Conservation (phyloP, 192 early-diverging fungal genomes). For the Linnemannia elongata region DNA sequence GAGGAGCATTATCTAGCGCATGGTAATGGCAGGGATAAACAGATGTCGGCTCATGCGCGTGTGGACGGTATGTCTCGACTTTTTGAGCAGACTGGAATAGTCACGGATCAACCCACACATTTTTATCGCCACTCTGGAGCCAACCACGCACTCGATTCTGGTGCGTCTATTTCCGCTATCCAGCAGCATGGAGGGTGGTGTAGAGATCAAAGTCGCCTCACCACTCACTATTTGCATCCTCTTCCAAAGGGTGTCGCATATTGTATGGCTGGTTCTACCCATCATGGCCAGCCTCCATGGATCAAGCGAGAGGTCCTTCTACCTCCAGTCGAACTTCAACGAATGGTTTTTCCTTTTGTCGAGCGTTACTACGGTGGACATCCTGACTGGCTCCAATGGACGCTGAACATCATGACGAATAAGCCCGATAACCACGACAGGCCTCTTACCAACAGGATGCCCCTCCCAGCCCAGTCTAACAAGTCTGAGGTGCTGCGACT, state of each 20-base stretch:
- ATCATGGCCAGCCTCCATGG: not conserved
- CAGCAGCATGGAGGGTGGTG: not conserved
- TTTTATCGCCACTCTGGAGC: not conserved
- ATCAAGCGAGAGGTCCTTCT: not conserved
- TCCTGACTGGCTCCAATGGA: not conserved
- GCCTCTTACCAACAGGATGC: not conserved
- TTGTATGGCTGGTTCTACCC: not conserved
- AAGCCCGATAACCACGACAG: too few species aligned
- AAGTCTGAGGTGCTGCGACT: not conserved
- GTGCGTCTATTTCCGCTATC: not conserved
- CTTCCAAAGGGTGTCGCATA: constrained; percentile 8
- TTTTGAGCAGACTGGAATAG: not conserved
- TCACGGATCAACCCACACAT: not conserved
- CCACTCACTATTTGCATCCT: not conserved
- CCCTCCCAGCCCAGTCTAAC: not conserved
- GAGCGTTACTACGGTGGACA: not conserved
- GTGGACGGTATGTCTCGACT: not conserved
- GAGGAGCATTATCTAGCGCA: not conserved
- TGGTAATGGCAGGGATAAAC: not conserved
- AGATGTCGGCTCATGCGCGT: not conserved
- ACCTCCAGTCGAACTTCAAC: not conserved
- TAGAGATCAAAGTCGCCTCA: not conserved
- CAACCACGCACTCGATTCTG: not conserved
- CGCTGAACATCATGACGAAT: not conserved
- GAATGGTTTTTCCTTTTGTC: not conserved